These are phyloP conservation scores for Pseudogymnoascus pannorum DNA, from an alignment of 2,329 filamentous ascomycete genomes.

Conservation along the genomic window DNA sequence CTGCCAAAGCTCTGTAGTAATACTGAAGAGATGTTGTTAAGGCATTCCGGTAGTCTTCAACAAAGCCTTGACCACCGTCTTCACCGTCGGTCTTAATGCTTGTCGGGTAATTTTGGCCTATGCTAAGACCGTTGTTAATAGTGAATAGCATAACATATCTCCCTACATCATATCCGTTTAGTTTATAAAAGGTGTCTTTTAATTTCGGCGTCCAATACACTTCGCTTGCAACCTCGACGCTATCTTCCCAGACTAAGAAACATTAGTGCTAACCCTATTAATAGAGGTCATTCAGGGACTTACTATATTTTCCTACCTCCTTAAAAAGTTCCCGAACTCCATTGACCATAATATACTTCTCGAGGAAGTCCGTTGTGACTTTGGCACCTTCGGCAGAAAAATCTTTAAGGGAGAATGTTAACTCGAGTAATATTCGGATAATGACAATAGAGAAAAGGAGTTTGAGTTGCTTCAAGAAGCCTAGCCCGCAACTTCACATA, in stretches of 20 bases:
- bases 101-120: neutral
- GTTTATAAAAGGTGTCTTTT: slow-evolving; percentile 24
- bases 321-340: slow-evolving; percentile 26
- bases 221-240: slow-evolving; percentile 28
- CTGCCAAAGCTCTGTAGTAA: slow-evolving; percentile 28
- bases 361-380: slow-evolving; percentile 32
- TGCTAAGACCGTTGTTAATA: neutral
- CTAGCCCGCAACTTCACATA: too few relatives aligned
- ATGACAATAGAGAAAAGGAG: too few relatives aligned
- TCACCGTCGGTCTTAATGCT: slow-evolving; percentile 7
- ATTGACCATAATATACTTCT: slow-evolving; percentile 31
- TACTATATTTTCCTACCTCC: slow-evolving; percentile 30
- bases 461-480: too few relatives aligned
- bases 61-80: slow-evolving; percentile 12
- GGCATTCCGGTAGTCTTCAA: slow-evolving; percentile 15
- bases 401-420: slow-evolving; percentile 15
- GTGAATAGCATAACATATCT: slow-evolving; percentile 31
- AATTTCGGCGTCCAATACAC: slow-evolving; percentile 33
- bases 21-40: slow-evolving; percentile 1
- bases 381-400: slow-evolving; percentile 33
- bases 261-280: neutral
- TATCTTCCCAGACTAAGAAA: slow-evolving; percentile 28
- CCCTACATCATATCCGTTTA: slow-evolving; percentile 30
- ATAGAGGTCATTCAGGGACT: neutral
- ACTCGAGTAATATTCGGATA: slow-evolving; percentile 9